phyloP scores from a whole-genome alignment of 2,329 filamentous ascomycete genomes.

The Gnomoniopsis sp. region DNA sequence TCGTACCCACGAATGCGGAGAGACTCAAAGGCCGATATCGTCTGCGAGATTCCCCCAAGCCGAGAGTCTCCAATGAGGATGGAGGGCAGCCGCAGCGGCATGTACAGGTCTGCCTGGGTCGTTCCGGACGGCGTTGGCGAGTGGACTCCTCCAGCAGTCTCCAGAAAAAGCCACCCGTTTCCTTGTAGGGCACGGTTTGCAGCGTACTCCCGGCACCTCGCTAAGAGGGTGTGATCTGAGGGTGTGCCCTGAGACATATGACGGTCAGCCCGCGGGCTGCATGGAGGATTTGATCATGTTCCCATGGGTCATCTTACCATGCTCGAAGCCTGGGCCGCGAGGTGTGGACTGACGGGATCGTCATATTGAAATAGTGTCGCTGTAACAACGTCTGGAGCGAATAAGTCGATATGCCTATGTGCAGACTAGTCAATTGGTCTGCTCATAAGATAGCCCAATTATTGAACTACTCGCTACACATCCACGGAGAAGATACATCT shows the following conservation, averaged over 20 bases:
- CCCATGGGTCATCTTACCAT: slow-evolving; percentile 29
- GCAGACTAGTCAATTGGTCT: neutral
- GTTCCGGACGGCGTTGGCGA: slow-evolving; percentile 74
- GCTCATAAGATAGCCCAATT: too few species aligned
- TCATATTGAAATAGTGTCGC: slow-evolving; percentile 69
- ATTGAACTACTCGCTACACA: neutral
- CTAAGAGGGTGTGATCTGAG: slow-evolving; percentile 48
- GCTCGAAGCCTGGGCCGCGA: slow-evolving; percentile 55
- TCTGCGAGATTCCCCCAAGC: slow-evolving; percentile 76
- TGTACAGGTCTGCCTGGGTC: slow-evolving; percentile 75
- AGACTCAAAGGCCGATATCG: slow-evolving; percentile 78
- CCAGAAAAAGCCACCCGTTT: slow-evolving; percentile 63
- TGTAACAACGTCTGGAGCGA: slow-evolving; percentile 45
- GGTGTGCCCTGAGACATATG: slow-evolving; percentile 38
- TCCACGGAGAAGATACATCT: neutral
- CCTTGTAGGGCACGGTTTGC: slow-evolving; percentile 37
- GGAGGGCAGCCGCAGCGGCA: slow-evolving; percentile 67
- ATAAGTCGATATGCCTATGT: neutral
- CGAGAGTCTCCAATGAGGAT: slow-evolving; percentile 72
- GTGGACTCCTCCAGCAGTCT: slow-evolving; percentile 81
- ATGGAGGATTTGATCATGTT: neutral
- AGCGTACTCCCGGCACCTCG: slow-evolving; percentile 44
- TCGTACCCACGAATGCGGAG: slow-evolving; percentile 76
- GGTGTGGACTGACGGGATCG: slow-evolving; percentile 73
- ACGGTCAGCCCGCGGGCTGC: neutral